Base-by-base conservation (phyloP, 768 basidiomycete species). In the Hortiboletus flavorubellus region DNA sequence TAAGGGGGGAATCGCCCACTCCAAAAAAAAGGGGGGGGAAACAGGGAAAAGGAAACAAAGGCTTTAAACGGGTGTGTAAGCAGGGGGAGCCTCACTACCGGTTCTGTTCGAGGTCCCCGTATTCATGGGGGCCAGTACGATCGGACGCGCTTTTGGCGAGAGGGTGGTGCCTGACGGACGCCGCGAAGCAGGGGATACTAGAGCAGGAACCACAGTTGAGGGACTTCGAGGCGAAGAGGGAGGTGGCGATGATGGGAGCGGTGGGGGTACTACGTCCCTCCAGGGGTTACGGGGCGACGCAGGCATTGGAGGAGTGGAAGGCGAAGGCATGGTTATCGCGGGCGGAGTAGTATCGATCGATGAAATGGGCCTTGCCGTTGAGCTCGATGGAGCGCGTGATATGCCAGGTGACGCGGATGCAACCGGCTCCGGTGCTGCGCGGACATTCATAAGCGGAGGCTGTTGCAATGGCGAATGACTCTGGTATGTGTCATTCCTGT, bases 21-120 rank as follows among this genome's bases (percentile, higher is more conserved):
- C 26, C 26, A 26, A 26, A 26, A 26, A 26, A 5, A 26, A 21
- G 21, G 21, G 21, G 21, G 21, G 1, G 2, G 2, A 26, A 26
- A 26, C 2, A 26, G 2, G 4, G 5, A 26, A 26, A 26, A 5
- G 26, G 5, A 26, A 26, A 5, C 4, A 34, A 34, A 34, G 10
- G 34, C n/a, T 14, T 69, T 30, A 60, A 2, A 58, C 4, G 14
- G 60, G 59, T 18, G 68, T 71, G 12, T 69, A 69, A 30, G 69
- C 63, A 12, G 68, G 68, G 11, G 68, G 68, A 30, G 68, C 57
- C 2, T 68, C 69, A 2, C 47, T 55, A 21, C 40, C 26, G 7
- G 18, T 16, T 26, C 34, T 48, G n/a, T 21, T 49, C 14, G 53
- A 48, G 31, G 33, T 31, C 14, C 59, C 69, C 0, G 69, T 67